Evolutionary conservation across 2,329 filamentous ascomycete genomes (phyloP), one percentile per base, ranked within the genome.

Genomic region (Fusarium domesticum): DNA sequence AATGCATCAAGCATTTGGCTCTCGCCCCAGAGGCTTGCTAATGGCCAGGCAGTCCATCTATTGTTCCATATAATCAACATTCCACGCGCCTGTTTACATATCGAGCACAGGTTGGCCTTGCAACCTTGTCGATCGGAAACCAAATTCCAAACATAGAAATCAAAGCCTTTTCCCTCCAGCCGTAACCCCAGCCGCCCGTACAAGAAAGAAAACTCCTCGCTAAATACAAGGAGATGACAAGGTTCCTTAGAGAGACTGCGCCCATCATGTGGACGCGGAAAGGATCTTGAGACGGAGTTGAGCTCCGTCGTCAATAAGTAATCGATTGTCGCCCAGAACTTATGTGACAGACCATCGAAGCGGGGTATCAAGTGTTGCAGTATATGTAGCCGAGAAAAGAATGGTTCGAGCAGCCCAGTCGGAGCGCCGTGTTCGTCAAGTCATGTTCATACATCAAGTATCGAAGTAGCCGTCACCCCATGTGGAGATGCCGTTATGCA

Each of bases 351-450:
- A 54, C 48, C 50, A 47, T 58, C 50, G 50, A 60, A 58, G 53
- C 54, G 52, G 58, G 58, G 58, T 60, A 60, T 60, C 58, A 60
- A 59, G 51, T 47, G 46, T 51, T 60, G 58, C 43, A 47, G 53
- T 60, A 60, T 60, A 58, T 58, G 58, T 60, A 57, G 53, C 55
- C 45, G 56, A 57, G 54, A 59, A 60, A 60, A 50, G 42, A 56
- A 52, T 28, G 59, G 60, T 53, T 50, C 41, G 48, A 58, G 44
- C 42, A 49, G 42, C 34, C 39, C 57, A 55, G 47, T 48, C 43
- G 50, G 50, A 54, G 54, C 50, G 50, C 50, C 51, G 38, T 51
- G 42, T 45, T 40, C 49, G 38, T 59, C 48, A 58, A 51, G 47
- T 60, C 57, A 42, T 60, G 49, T 43, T 58, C 47, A 53, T 51